Evolutionary conservation across 2,329 filamentous ascomycete genomes (phyloP).

Genomic region (Ophiognomonia clavigignenti-juglandacearum): DNA sequence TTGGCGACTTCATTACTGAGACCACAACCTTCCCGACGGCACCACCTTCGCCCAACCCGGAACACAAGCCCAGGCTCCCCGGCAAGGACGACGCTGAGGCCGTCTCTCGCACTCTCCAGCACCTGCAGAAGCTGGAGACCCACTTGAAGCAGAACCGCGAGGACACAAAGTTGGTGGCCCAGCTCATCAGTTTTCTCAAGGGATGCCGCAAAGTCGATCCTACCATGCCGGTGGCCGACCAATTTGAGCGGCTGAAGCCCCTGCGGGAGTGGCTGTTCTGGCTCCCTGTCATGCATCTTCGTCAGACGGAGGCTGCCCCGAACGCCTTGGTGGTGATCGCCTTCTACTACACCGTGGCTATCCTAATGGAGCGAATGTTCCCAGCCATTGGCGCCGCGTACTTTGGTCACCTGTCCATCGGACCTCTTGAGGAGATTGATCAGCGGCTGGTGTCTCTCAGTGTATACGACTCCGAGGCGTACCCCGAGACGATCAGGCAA

Average conservation of each 20-base stretch:
- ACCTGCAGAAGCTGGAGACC: constrained; percentile 63
- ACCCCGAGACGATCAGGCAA: constrained; percentile 45
- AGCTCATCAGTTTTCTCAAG: constrained; percentile 69
- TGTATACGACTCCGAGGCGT: constrained; percentile 50
- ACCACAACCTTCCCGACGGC: constrained; percentile 69
- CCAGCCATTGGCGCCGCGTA: constrained; percentile 88
- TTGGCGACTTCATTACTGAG: constrained; percentile 75
- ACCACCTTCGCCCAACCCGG: constrained; percentile 56
- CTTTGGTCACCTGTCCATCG: constrained; percentile 73
- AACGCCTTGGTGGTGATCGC: constrained; percentile 79
- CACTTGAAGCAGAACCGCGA: constrained; percentile 66
- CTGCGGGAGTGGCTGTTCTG: constrained; percentile 93
- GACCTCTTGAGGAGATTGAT: constrained; percentile 82
- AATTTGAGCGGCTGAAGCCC: constrained; percentile 85
- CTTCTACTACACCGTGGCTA: constrained; percentile 84
- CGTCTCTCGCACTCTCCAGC: constrained; percentile 61
- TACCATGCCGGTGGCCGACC: constrained; percentile 68
- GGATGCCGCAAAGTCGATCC: constrained; percentile 67
- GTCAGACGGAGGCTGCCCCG: constrained; percentile 69
- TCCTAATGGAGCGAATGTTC: constrained; percentile 86
- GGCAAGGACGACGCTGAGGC: constrained; percentile 66
- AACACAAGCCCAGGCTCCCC: constrained; percentile 57
- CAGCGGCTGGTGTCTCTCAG: constrained; percentile 67
- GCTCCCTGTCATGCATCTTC: constrained; percentile 81
- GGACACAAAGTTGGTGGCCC: constrained; percentile 62